phyloP scores from a whole-genome alignment of 768 basidiomycete species.

The Flagelloscypha sp. region DNA sequence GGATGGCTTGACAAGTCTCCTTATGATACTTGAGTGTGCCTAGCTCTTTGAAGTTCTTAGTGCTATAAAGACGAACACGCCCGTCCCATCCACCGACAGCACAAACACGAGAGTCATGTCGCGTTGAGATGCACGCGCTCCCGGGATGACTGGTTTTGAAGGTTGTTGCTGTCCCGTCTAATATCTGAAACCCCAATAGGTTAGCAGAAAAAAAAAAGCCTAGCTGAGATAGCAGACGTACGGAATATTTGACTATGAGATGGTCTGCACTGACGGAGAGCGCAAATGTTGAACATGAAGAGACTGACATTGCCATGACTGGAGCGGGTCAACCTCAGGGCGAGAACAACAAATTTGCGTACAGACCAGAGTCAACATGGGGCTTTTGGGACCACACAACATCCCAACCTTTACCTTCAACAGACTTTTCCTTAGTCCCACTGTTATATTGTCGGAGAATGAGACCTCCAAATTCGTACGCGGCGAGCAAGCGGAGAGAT shows the following conservation, averaged over 20 bases:
- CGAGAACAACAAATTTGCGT: neutral
- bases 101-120: constrained; percentile 68
- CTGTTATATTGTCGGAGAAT: constrained; percentile 47
- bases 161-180: constrained; percentile 20
- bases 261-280: constrained; percentile 85
- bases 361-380: constrained; percentile 68
- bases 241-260: constrained; percentile 55
- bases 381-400: constrained; percentile 55
- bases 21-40: constrained; percentile 84
- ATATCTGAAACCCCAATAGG: constrained; percentile 11
- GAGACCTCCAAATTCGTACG: constrained; percentile 88
- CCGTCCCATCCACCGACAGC: constrained; percentile 96
- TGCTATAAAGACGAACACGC: constrained; percentile 75
- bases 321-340: too few relatives aligned
- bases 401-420: constrained; percentile 73
- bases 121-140: constrained; percentile 68
- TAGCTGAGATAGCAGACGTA: constrained; percentile 18
- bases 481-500: constrained; percentile 57
- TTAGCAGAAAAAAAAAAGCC: neutral
- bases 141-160: constrained; percentile 71
- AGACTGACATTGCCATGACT: constrained; percentile 87
- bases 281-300: constrained; percentile 48
- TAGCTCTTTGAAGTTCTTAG: constrained; percentile 70
- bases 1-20: constrained; percentile 61
- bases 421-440: constrained; percentile 34